phyloP scores from a whole-genome alignment of 2,329 filamentous ascomycete species.

The Hypoxylon rubiginosum region DNA sequence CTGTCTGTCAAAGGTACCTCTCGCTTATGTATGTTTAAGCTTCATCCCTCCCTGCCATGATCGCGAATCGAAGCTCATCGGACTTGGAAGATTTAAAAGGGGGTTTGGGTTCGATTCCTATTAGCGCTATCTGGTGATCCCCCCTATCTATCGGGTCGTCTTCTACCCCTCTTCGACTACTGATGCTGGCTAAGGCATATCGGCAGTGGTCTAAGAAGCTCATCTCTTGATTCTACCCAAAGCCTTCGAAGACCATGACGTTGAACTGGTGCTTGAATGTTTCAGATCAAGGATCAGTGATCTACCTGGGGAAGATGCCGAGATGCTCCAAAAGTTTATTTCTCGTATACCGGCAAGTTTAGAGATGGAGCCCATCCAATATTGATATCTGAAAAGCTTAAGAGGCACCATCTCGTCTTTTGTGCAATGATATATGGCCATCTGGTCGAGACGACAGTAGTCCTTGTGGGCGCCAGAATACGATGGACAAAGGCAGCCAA shows the following conservation, averaged over 20 bases:
- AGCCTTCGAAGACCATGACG: constrained; percentile 15
- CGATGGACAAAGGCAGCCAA: constrained; percentile 7
- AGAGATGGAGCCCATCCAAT: constrained; percentile 9
- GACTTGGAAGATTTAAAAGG: too few relatives aligned
- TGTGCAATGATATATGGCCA: constrained; percentile 1
- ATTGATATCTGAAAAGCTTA: constrained; percentile 1
- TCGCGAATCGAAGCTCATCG: constrained; percentile 21
- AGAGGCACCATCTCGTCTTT: constrained; percentile 19
- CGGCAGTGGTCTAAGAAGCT: not conserved
- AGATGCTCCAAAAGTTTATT: constrained; percentile 18
- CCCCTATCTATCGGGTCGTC: not conserved
- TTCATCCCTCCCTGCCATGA: constrained; percentile 3
- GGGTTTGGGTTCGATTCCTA: too few relatives aligned
- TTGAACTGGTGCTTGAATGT: constrained; percentile 13
- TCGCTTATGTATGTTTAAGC: constrained; percentile 13
- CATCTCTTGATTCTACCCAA: not conserved
- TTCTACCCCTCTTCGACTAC: constrained; percentile 5
- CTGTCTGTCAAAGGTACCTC: not conserved
- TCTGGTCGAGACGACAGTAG: not conserved
- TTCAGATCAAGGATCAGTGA: constrained; percentile 22
- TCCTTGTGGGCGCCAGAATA: constrained; percentile 11
- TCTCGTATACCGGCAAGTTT: constrained; percentile 14
- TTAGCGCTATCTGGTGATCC: too few relatives aligned
- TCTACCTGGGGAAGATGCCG: constrained; percentile 27
- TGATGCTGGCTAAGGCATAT: constrained; percentile 11